Evolutionary conservation across 805 yeast species (phyloP).

Genomic region (Candida nonsorbophila): DNA sequence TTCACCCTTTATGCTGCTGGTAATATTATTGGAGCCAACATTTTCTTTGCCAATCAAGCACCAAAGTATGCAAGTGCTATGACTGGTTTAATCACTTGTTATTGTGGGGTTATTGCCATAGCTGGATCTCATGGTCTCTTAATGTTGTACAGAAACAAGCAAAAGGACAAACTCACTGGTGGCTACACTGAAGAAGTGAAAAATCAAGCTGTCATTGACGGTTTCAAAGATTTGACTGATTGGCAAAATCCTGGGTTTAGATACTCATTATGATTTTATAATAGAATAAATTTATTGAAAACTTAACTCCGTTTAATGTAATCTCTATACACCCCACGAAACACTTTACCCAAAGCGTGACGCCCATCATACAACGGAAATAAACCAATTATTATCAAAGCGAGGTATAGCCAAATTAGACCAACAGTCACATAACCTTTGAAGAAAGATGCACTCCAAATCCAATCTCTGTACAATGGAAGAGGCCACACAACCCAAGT

Average conservation of each 20-base stretch:
- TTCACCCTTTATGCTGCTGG: conserved; percentile 22
- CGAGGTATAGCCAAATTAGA: conserved; percentile 33
- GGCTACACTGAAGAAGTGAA: conserved; percentile 13
- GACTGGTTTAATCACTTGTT: conserved; percentile 17
- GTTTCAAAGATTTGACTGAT: conserved; percentile 19
- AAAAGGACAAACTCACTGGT: conserved; percentile 14
- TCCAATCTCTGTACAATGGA: conserved; percentile 38
- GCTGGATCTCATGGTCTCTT: conserved; percentile 10
- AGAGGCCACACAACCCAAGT: conserved; percentile 40
- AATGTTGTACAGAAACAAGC: conserved; percentile 11
- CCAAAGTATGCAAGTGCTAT: conserved; percentile 20
- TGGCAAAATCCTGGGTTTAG: conserved; percentile 18
- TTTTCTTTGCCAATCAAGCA: conserved; percentile 16
- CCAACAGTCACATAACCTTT: conserved; percentile 33
- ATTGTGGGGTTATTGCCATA: conserved; percentile 15
- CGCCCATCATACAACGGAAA: conserved; percentile 31
- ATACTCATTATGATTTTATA: conserved; percentile 12
- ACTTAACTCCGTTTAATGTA: conserved; percentile 7
- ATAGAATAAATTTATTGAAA: too few species aligned
- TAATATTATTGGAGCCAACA: conserved; percentile 22
- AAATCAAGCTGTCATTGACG: conserved; percentile 16
- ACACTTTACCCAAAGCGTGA: conserved; percentile 19
- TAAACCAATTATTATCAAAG: conserved; percentile 27
- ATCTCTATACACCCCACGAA: conserved; percentile 14
- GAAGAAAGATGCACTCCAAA: conserved; percentile 31